Percentiles rank a stretch among this genome's conserved stretches.
phyloP scores from a whole-genome alignment of 2,329 filamentous ascomycete species.

The Colletotrichum sp. region DNA sequence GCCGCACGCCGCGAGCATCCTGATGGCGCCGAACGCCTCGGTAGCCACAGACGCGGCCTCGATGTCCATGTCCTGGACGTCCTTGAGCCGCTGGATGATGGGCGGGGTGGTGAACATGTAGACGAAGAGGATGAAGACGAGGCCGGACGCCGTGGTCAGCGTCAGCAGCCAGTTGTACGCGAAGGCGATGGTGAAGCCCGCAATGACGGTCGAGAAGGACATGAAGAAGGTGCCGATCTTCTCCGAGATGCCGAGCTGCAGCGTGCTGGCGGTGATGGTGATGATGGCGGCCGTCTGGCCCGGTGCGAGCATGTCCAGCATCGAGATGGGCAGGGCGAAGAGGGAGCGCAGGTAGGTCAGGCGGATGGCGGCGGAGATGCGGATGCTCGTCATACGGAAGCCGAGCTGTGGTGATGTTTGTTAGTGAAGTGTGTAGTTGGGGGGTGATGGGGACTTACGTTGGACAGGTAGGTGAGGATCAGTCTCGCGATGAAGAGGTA shows the following conservation, averaged over 20 bases:
- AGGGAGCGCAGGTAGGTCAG: slow-evolving; percentile 53
- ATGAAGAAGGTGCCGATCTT: slow-evolving; percentile 50
- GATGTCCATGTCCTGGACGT: slow-evolving; percentile 39
- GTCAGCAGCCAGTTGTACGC: slow-evolving; percentile 57
- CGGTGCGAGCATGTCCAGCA: slow-evolving; percentile 52
- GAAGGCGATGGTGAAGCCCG: slow-evolving; percentile 57
- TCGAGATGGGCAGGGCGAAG: slow-evolving; percentile 53
- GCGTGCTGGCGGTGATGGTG: slow-evolving; percentile 55
- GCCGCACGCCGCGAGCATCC: slow-evolving; percentile 48
- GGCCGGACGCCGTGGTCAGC: slow-evolving; percentile 49
- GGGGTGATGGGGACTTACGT: background rate
- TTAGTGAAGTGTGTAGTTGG: too few relatives aligned
- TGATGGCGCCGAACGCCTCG: slow-evolving; percentile 45
- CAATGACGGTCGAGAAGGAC: slow-evolving; percentile 41
- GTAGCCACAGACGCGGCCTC: slow-evolving; percentile 41
- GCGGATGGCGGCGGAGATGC: slow-evolving; percentile 54
- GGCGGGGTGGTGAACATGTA: slow-evolving; percentile 36
- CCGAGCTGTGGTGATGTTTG: slow-evolving; percentile 34
- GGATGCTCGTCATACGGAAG: slow-evolving; percentile 54
- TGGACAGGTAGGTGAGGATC: slow-evolving; percentile 34
- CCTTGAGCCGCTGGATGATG: slow-evolving; percentile 34
- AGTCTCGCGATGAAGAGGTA: slow-evolving; percentile 39
- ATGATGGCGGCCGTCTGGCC: slow-evolving; percentile 58
- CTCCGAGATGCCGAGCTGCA: slow-evolving; percentile 61
- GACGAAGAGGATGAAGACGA: slow-evolving; percentile 44